Evolutionary conservation across 1,284 basidiomycete species (phyloP).

Genomic region (Wallemia mellicola): DNA sequence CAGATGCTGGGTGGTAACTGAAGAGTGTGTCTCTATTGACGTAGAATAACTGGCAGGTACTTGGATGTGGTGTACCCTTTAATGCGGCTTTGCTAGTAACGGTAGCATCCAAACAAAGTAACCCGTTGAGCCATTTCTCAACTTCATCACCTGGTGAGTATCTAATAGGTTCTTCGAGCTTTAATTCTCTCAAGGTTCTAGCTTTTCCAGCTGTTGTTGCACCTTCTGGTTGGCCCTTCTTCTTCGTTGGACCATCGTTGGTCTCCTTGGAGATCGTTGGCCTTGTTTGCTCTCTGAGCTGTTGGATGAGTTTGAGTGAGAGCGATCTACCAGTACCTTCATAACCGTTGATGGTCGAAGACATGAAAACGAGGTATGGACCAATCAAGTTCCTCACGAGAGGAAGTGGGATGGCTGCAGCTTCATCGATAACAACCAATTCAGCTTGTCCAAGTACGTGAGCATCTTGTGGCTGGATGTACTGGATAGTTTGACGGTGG

Average conservation of each 20-base stretch:
- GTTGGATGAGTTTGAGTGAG: conserved; percentile 89
- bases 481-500: conserved; percentile 88
- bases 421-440: conserved; percentile 91
- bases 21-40: conserved; percentile 91
- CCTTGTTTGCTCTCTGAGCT: conserved; percentile 63
- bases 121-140: conserved; percentile 74
- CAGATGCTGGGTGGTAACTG: conserved; percentile 85
- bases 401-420: conserved; percentile 86
- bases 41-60: conserved; percentile 76
- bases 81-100: conserved; percentile 25
- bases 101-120: conserved; percentile 82
- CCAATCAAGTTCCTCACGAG: conserved; percentile 83
- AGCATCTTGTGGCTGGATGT: conserved; percentile 89
- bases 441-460: conserved; percentile 95
- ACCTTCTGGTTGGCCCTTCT: conserved; percentile 11
- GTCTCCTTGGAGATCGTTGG: conserved; percentile 22
- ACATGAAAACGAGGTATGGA: conserved; percentile 92
- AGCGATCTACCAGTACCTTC: conserved; percentile 94
- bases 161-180: conserved; percentile 79
- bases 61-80: conserved; percentile 78
- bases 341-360: conserved; percentile 96
- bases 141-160: conserved; percentile 65
- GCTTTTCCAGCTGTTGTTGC: conserved; percentile 19
- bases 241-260: conserved; percentile 21
- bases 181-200: conserved; percentile 68